Base-by-base conservation (phyloP, 2,329 filamentous ascomycete species). In the Cercospora sp. region DNA sequence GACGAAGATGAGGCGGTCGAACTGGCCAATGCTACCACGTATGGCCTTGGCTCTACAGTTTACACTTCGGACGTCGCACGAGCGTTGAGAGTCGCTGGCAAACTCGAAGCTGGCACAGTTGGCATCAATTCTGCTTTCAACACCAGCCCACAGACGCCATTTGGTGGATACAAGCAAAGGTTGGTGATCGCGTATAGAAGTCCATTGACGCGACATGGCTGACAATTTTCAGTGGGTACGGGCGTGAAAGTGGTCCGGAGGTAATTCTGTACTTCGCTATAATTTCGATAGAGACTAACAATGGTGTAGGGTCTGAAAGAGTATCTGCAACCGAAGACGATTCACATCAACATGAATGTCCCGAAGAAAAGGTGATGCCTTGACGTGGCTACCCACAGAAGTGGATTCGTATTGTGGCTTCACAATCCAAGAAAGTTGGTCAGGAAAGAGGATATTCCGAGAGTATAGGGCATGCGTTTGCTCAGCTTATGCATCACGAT, bases 81-180 rank as follows among this genome's bases (percentile, higher is more conserved):
- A 72, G 89, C 87, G 4, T 84, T 83, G 73, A 77, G 80, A 18
- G 75, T 84, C 1, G 82, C 82, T 1, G 73, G 80, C 20, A 73
- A 74, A 20, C 81, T 91, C 55, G 88, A 91, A 76, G 85, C 87
- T 13, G 89, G 89, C 36, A 90, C 90, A 84, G 88, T 91, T 5
- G 90, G 88, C 80, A 85, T 91, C 75, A 91, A 91, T 73, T 85
- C 82, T 72, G 84, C 84, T 78, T 85, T 83, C 40, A 48, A n/a
- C 36, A 60, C 63, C 16, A 58, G 30, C 26, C 63, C 63, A 8
- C 53, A 65, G 3, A 65, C 55, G 16, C 61, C 61, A 1, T 64
- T 64, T 26, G 61, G 55, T 1, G 63, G 63, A 9, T 84, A 88
- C 5, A 89, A 89, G 79, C 84, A 67, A 36, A 58, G 53, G 53